Conservation (phyloP, 2,329 filamentous ascomycete genomes). For the Chaetomium strumarium region DNA sequence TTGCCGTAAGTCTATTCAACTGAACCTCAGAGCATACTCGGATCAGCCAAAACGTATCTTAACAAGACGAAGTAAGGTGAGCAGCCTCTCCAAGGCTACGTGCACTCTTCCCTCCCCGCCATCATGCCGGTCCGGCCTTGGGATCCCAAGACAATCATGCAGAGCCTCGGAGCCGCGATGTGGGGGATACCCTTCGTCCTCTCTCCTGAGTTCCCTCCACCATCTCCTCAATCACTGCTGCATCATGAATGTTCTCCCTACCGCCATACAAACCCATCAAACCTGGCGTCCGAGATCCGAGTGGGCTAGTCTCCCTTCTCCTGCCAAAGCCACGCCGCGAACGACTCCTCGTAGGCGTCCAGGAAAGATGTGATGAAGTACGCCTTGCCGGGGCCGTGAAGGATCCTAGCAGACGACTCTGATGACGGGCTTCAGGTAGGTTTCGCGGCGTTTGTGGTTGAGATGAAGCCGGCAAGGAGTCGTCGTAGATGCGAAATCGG, state of each 20-base stretch:
- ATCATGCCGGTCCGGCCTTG: neutral
- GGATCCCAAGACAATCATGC: neutral
- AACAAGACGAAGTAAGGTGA: neutral
- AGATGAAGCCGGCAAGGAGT: conserved; percentile 36
- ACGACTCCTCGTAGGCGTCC: conserved; percentile 20
- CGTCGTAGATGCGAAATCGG: conserved; percentile 41
- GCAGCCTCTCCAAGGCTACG: neutral
- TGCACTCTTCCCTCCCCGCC: neutral
- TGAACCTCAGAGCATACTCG: too few relatives aligned
- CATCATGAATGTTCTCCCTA: conserved; percentile 43
- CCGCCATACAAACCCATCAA: conserved; percentile 44
- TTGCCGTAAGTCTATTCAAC: too few relatives aligned
- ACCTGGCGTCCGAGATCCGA: conserved; percentile 37
- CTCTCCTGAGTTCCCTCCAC: conserved; percentile 13
- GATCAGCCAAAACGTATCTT: neutral
- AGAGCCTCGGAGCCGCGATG: neutral
- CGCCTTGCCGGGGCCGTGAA: conserved; percentile 38
- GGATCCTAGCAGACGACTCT: conserved; percentile 37
- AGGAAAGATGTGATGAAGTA: conserved; percentile 19
- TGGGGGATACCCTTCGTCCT: neutral
- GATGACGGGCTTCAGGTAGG: conserved; percentile 44
- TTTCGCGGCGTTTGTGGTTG: conserved; percentile 48
- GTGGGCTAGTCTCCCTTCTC: conserved; percentile 31
- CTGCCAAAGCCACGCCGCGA: conserved; percentile 18
- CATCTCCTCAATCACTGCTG: conserved; percentile 30